Evolutionary conservation across 2,329 filamentous ascomycete species (phyloP).

Genomic region (Cordyceps javanica): DNA sequence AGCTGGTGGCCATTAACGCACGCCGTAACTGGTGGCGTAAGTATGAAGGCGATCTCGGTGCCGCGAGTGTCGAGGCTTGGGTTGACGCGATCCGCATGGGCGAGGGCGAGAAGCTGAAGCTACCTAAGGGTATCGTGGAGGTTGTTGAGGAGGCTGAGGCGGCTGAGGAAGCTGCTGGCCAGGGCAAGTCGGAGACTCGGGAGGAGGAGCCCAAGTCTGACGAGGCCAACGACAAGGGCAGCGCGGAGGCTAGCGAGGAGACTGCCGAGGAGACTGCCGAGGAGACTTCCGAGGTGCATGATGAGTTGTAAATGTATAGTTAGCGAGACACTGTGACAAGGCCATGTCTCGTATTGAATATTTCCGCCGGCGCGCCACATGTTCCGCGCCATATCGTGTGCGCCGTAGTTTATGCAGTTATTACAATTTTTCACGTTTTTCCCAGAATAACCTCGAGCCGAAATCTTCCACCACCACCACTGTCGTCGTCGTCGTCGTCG

Average conservation of each 20-base stretch:
- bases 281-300: slow-evolving; percentile 27
- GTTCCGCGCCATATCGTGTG: too few relatives aligned
- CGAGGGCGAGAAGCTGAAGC: slow-evolving; percentile 71
- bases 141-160: slow-evolving; percentile 29
- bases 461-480: too few relatives aligned
- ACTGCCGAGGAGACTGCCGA: not conserved
- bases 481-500: too few relatives aligned
- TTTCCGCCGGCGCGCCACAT: slow-evolving; percentile 6
- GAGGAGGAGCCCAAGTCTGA: not conserved
- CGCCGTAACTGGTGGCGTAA: slow-evolving; percentile 82
- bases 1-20: slow-evolving; percentile 77
- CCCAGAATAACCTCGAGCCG: too few relatives aligned
- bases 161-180: slow-evolving; percentile 18
- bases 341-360: not conserved
- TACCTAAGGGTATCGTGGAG: slow-evolving; percentile 57
- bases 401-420: slow-evolving; percentile 7
- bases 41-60: slow-evolving; percentile 57
- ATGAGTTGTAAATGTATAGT: slow-evolving; percentile 39
- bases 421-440: not conserved
- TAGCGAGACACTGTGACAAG: not conserved
- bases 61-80: slow-evolving; percentile 69
- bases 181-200: slow-evolving; percentile 17
- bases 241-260: not conserved
- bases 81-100: slow-evolving; percentile 87
- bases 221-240: not conserved